Evolutionary conservation across 2,329 filamentous ascomycete genomes (phyloP), one percentile per base, ranked within the genome.

Genomic region (Pseudocercospora macadamiae): DNA sequence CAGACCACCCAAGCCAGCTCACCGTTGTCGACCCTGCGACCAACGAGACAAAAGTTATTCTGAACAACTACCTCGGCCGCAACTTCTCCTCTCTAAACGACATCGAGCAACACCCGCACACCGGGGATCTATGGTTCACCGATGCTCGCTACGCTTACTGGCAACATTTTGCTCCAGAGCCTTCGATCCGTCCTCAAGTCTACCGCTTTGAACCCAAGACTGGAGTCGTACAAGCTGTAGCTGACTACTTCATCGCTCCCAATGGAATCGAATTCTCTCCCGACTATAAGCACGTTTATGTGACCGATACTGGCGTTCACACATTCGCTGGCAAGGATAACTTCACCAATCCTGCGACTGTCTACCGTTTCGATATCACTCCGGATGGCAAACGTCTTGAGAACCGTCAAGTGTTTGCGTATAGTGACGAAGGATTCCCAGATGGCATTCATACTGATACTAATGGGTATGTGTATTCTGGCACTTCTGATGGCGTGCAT

Each of bases 21-120:
- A 65, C 66, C 1, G 51, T 69, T 8, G 67, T 73, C 44, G 61
- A 72, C 51, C 66, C 71, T 2, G 62, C 63, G 2, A 68, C 57
- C 4, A 69, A 70, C 51, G 62, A 57, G 4, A 68, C 59, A 9
- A 57, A 62, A n/a, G 66, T 69, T 0, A 72, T 88, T 3, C 54
- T 88, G 9, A 84, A 84, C 68, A 86, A 82, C 70, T 88, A 77
- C 69, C 82, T 83, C 28, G 85, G 85, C n/a, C 78, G 83, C 78
- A 74, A 84, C 57, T 87, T 87, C 71, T 84, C 80, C 67, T 85
- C 82, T 0, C 69, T 86, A 7, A 87, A 87, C 64, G 85, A 87
- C 55, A 75, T 83, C 0, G 76, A 76, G 2, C 73, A 85, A 55
- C 79, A 86, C 60, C 81, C 82, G 2, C 67, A 70, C 3, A 86